Percentiles rank a stretch among this genome's conserved stretches.
phyloP scores from a whole-genome alignment of 2,329 filamentous ascomycete species.

The Trichoderma brevicompactum region DNA sequence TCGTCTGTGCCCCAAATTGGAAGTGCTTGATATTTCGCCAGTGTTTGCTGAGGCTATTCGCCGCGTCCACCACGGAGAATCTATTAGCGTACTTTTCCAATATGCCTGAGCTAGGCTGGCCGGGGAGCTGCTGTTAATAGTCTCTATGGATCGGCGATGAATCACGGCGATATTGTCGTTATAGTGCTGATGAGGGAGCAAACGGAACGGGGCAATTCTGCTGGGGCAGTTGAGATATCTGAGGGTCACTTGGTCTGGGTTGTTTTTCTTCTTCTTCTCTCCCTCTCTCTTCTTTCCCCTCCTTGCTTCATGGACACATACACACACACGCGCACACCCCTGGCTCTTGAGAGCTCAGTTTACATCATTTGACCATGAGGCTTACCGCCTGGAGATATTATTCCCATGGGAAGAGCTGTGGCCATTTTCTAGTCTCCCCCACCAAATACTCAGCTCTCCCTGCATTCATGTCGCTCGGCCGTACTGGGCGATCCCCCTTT shows the following conservation, averaged over 20 bases:
- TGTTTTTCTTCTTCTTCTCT: conserved; percentile 1
- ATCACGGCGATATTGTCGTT: conserved; percentile 6
- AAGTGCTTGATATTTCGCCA: conserved; percentile 85
- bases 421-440: neutral
- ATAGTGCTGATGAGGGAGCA: conserved; percentile 16
- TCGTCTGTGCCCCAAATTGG: conserved; percentile 80
- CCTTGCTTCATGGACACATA: neutral
- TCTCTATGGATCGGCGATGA: conserved; percentile 6
- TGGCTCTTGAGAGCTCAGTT: conserved; percentile 10
- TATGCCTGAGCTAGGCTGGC: conserved; percentile 35
- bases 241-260: conserved; percentile 16
- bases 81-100: conserved; percentile 88
- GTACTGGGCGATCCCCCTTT: neutral
- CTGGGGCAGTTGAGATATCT: conserved; percentile 1
- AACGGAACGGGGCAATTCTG: conserved; percentile 15
- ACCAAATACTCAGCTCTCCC: neutral
- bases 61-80: conserved; percentile 95
- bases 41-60: conserved; percentile 96
- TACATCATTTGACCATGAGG: neutral
- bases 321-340: no score
- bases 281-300: neutral
- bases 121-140: conserved; percentile 9
- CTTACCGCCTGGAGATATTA: conserved; percentile 1
- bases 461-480: neutral
- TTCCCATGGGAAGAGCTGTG: neutral